Percentiles rank a stretch among this genome's conserved stretches.
Conservation (phyloP, 2,329 filamentous ascomycete genomes). For the Aspergillus quadricinctus region DNA sequence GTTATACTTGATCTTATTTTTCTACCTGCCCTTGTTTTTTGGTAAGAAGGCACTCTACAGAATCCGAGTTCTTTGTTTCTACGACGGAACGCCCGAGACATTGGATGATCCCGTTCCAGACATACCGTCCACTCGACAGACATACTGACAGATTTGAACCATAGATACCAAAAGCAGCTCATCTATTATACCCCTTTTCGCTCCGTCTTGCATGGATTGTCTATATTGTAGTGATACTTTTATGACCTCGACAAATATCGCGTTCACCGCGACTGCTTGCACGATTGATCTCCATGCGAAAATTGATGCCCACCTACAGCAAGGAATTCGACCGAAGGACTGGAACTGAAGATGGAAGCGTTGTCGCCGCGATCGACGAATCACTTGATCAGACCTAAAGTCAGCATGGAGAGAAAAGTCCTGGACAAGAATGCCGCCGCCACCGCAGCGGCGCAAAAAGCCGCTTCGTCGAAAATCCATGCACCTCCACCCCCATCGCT, state of each 20-base stretch:
- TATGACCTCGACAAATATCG: conserved; percentile 18
- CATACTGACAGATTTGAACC: conserved; percentile 6
- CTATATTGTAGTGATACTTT: conserved; percentile 12
- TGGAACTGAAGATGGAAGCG: conserved; percentile 41
- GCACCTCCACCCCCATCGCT: conserved; percentile 42
- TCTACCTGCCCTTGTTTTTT: conserved; percentile 11
- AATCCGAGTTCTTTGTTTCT: neutral
- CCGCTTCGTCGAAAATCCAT: conserved; percentile 39
- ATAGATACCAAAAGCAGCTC: conserved; percentile 3
- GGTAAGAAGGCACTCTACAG: conserved; percentile 6
- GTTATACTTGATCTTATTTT: conserved; percentile 16
- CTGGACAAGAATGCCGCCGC: conserved; percentile 33
- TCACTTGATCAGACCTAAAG: conserved; percentile 41
- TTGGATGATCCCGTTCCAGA: neutral
- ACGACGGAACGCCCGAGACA: neutral
- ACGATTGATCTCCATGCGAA: conserved; percentile 9
- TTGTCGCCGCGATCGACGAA: conserved; percentile 48
- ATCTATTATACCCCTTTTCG: conserved; percentile 14
- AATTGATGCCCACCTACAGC: conserved; percentile 20
- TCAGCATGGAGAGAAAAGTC: conserved; percentile 36
- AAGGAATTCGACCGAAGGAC: neutral
- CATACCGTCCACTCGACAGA: neutral
- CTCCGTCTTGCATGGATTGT: conserved; percentile 9
- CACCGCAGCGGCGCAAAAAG: conserved; percentile 25
- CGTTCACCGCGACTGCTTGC: conserved; percentile 3